phyloP scores from a whole-genome alignment of 139 green algal genomes.

The Volvox africanus region DNA sequence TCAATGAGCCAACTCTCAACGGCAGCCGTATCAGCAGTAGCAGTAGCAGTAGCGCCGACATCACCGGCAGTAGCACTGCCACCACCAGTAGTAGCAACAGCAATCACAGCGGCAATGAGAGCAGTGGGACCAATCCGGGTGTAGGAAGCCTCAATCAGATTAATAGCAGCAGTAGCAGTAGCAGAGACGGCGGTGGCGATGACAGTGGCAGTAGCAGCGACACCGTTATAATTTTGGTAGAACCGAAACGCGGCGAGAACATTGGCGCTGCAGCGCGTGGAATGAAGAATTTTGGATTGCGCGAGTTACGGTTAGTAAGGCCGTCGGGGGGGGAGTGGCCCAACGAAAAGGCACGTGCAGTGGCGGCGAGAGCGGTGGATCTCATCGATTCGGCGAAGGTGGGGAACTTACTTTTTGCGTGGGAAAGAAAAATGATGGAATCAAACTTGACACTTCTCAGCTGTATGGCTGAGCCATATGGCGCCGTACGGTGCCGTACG shows the following conservation, averaged over 20 bases:
- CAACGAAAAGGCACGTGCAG: constrained; percentile 35
- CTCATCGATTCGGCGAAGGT: constrained; percentile 20
- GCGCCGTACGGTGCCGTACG: no score
- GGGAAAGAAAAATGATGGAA: no score
- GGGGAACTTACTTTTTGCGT: no score
- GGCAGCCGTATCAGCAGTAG: no score
- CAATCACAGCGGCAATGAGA: not conserved
- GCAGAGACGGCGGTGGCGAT: not conserved
- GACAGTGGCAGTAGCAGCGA: not conserved
- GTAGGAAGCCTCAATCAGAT: no score
- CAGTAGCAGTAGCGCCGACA: not conserved
- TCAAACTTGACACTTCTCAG: no score
- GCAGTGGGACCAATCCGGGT: not conserved
- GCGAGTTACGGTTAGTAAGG: constrained; percentile 25
- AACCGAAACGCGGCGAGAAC: constrained; percentile 35
- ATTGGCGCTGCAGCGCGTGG: constrained; percentile 22
- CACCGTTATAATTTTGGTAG: constrained; percentile 16
- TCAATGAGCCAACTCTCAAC: no score
- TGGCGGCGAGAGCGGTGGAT: constrained; percentile 13
- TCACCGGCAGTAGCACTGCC: not conserved
- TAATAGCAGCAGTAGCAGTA: not conserved
- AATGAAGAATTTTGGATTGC: constrained; percentile 41
- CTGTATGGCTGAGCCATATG: no score
- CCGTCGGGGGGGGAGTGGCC: constrained; percentile 34
- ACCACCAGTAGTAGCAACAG: not conserved